These are phyloP conservation scores for Ogataea thermomethanolica DNA, from an alignment of 805 yeast genomes.

Conservation along the genomic window DNA sequence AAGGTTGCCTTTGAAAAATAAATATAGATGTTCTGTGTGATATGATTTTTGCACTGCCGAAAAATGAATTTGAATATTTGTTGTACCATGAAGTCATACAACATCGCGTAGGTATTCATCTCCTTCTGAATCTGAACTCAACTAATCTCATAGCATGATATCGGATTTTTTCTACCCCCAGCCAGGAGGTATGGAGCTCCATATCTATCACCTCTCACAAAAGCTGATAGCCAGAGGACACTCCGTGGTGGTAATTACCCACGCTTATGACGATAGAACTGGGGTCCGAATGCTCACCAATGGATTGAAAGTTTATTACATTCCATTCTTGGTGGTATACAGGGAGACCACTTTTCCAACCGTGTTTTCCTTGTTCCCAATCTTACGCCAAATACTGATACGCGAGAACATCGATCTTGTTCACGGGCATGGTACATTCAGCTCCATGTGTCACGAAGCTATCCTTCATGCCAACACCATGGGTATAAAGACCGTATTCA, in stretches of 20 bases:
- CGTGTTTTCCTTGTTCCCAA: constrained; percentile 83
- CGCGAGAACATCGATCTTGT: constrained; percentile 85
- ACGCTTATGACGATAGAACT: constrained; percentile 74
- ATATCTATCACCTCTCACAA: constrained; percentile 87
- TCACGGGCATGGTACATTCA: constrained; percentile 93
- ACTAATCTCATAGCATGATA: constrained; percentile 51
- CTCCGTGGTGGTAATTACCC: constrained; percentile 82
- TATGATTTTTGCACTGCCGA: constrained; percentile 4
- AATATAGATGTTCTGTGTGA: not conserved
- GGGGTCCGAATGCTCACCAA: constrained; percentile 84
- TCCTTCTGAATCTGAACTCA: not conserved
- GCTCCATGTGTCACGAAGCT: constrained; percentile 84
- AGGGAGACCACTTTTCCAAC: constrained; percentile 86
- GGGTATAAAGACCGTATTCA: constrained; percentile 89
- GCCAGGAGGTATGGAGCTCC: constrained; percentile 97
- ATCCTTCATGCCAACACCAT: constrained; percentile 87
- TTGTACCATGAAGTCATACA: constrained; percentile 22
- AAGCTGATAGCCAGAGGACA: constrained; percentile 78
- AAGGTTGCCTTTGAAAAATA: not conserved
- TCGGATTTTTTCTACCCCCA: constrained; percentile 98
- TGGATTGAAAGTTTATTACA: constrained; percentile 89
- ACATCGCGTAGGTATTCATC: constrained; percentile 28
- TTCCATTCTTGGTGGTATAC: constrained; percentile 77
- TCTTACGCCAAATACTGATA: constrained; percentile 76
- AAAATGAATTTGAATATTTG: not conserved